Base-by-base conservation (phyloP, 352 stramenopile species). In the Globisporangium canariense region DNA sequence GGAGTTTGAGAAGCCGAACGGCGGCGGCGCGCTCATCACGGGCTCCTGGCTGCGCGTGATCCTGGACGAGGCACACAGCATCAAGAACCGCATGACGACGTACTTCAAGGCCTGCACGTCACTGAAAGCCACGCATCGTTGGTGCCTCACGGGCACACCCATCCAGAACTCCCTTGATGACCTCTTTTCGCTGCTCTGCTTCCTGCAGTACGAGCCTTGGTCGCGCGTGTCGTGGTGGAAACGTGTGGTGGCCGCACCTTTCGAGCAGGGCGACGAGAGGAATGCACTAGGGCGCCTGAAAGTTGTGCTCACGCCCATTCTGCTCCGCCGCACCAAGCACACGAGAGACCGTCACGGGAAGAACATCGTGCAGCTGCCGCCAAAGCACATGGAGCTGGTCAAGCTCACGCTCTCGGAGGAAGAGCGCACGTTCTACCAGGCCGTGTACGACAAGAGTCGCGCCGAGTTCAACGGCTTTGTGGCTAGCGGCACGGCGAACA, bases 61-160 rank as follows among this genome's bases (percentile, higher is more conserved):
- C 61, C 75, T 97, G 13, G 91, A 97, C 66, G 91, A 97, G 71
- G 88, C 88, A 4, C 91, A 97, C 69, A 93, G 79, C 41, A 97
- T 97, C 71, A 97, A 97, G 76, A 97, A 93, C 60, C 81, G 85
- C 30, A 49, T 70, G 40, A 93, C 83, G n/a, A 73, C 59, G 38
- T 91, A 93, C 65, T 91, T 90, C 55, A 81, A 79, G 20, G 74
- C 80, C 14, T 93, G 86, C 43, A 74, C 75, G 14, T 53, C 71
- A 1, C 57, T 97, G 3, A 62, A 63, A 38, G 81, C 85, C 2
- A 77, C 69, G 10, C 81, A 94, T 38, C 86, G 88, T 11, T 97
- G 91, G 91, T 96, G 89, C 66, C 68, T 97, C n/a, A 97, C 88
- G 6, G 91, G 91, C 25, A 97, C 91, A 22, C 91, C 91, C 2